Evolutionary conservation across 2,329 filamentous ascomycete genomes (phyloP).

Genomic region (Phyllosticta capitalensis): DNA sequence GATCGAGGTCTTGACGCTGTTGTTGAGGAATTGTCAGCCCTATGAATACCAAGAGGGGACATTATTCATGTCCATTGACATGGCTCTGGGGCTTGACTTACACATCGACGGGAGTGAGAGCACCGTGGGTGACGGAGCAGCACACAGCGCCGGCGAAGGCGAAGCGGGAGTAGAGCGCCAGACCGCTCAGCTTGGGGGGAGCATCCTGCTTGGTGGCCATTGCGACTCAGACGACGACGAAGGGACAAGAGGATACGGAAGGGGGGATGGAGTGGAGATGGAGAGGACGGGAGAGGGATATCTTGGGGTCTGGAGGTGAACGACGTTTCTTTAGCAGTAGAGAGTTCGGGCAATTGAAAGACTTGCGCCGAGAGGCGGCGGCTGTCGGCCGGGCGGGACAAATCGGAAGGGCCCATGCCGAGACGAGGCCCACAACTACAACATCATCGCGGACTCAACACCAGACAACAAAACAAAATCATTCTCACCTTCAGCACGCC

Average conservation of each 20-base stretch:
- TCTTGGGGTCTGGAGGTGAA: background rate
- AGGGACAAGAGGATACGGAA: background rate
- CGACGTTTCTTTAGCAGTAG: constrained; percentile 7
- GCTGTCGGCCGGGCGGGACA: constrained; percentile 2
- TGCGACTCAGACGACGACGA: background rate
- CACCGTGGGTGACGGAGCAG: constrained; percentile 96
- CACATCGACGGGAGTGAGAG: constrained; percentile 97
- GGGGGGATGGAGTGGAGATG: constrained; percentile 8
- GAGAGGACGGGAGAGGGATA: constrained; percentile 4
- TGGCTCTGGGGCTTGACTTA: constrained; percentile 52
- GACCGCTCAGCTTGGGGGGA: background rate
- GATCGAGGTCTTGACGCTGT: constrained; percentile 62
- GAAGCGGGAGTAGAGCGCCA: constrained; percentile 86
- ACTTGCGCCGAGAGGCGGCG: background rate
- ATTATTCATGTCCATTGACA: constrained; percentile 20
- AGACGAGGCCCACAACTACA: background rate
- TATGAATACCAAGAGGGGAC: constrained; percentile 20
- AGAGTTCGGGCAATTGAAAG: constrained; percentile 1
- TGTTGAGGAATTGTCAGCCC: constrained; percentile 28
- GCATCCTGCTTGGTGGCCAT: background rate
- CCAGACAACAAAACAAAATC: background rate
- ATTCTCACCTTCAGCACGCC: background rate
- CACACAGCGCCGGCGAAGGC: constrained; percentile 94
- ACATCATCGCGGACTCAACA: background rate
- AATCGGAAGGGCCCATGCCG: background rate